Evolutionary conservation across 1,284 basidiomycete genomes (phyloP), one percentile per base, ranked within the genome.

Genomic region (Leccinum solheimii): DNA sequence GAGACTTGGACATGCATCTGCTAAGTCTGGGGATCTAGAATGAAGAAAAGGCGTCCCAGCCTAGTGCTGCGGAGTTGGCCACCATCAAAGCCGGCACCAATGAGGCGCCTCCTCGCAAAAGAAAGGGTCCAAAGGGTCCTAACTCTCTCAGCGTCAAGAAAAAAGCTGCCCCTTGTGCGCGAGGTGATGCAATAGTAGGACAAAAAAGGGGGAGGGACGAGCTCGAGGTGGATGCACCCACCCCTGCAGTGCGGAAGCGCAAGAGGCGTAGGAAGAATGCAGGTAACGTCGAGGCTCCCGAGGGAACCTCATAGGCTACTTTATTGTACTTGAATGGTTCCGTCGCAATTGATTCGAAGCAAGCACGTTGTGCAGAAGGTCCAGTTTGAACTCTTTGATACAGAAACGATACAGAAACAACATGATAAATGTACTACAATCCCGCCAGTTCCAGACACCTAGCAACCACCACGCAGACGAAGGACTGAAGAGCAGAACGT

Each of bases 101-200:
- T 1, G 61, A 67, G 14, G 79, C 82, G 62, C 78, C 75, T 48
- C 72, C 75, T n/a, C 88, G 85, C 72, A 90, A 86, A 73, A 85
- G 81, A 66, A 89, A 83, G 69, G 87, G 86, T 1, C 87, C 90
- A 0, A 96, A 94, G 72, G 93, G 83, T 0, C 94, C 96, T 0
- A 99, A 99, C 78, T 95, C 97, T 14, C 81, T 99, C 4, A 95
- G 94, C 63, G 79, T 96, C 43, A 95, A 93, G 80, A 98, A 95
- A 82, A 95, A 95, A 79, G 90, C 74, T 60, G 56, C 34, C 6
- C 53, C 57, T 60, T 49, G n/a, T 32, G 5, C 45, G 16, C 57
- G 55, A 38, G 13, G 34, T 5, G 19, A 26, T 27, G 26, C n/a
- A 3, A 16, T 3, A 23, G 10, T 34, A 9, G 60, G 65, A 27